Conservation (phyloP, 345 rosid genomes). For the Sonneratia caseolaris region DNA sequence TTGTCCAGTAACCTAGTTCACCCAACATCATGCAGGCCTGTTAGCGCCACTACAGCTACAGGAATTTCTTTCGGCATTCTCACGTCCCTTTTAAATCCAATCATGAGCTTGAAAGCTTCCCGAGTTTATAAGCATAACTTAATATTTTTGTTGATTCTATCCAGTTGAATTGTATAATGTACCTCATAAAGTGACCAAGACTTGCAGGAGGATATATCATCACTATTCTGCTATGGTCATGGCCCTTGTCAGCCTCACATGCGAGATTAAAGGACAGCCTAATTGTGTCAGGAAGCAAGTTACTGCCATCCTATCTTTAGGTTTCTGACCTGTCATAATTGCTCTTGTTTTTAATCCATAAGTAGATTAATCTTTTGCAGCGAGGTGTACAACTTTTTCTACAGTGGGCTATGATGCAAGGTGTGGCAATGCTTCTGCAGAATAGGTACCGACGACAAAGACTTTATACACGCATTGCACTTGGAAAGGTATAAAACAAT, state of each 20-base stretch:
- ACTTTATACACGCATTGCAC: constrained; percentile 93
- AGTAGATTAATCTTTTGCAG: constrained; percentile 31
- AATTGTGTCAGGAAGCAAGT: constrained; percentile 95
- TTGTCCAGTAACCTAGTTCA: neutral
- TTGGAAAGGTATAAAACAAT: constrained; percentile 66
- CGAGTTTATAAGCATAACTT: neutral
- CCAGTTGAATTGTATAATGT: neutral
- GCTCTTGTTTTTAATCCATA: neutral
- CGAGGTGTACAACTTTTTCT: constrained; percentile 96
- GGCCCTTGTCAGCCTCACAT: constrained; percentile 98
- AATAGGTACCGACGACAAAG: constrained; percentile 98
- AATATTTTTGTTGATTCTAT: neutral
- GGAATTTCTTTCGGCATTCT: neutral
- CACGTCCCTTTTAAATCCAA: neutral
- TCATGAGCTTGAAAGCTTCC: neutral
- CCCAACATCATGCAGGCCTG: neutral
- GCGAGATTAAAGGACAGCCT: constrained; percentile 98
- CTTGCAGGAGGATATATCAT: constrained; percentile 95
- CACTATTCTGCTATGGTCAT: constrained; percentile 92
- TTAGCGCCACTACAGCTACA: neutral
- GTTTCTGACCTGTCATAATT: neutral
- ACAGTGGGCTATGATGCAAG: constrained; percentile 99
- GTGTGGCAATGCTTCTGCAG: constrained; percentile 97
- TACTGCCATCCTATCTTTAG: constrained; percentile 9
- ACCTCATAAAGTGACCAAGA: neutral